phyloP scores from a whole-genome alignment of 1,139 yeast species.

The Diutina scorzettiae region DNA sequence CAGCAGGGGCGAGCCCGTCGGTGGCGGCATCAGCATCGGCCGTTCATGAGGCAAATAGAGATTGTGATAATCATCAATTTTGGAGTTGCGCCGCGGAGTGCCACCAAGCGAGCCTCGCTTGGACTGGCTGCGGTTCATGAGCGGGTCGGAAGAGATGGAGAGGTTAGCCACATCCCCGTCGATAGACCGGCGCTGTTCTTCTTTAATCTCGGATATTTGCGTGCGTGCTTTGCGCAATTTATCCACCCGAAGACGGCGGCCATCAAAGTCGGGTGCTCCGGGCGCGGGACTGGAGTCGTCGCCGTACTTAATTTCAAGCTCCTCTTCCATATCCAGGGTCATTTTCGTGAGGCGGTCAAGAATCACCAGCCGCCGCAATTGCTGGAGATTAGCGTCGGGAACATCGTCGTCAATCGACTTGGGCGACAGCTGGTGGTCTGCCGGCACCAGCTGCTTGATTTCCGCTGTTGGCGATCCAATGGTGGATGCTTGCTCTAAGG shows the following conservation, averaged over 20 bases:
- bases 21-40: neutral
- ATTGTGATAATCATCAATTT: neutral
- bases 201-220: neutral
- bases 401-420: neutral
- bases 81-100: slow-evolving; percentile 3
- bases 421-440: neutral
- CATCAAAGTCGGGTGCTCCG: neutral
- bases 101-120: slow-evolving; percentile 3
- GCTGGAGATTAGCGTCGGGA: neutral
- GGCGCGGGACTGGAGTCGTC: slow-evolving; percentile 7
- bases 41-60: neutral
- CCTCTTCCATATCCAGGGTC: slow-evolving; percentile 29
- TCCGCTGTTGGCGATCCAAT: neutral
- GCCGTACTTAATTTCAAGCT: slow-evolving; percentile 15
- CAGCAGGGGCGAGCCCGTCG: neutral
- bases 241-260: neutral
- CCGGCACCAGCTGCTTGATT: neutral
- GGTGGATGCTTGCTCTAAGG: neutral
- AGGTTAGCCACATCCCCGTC: neutral
- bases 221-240: slow-evolving; percentile 1
- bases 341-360: slow-evolving; percentile 29
- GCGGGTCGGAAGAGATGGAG: neutral
- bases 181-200: neutral
- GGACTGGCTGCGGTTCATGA: neutral
- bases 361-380: slow-evolving; percentile 16